Conservation (phyloP, 106 monocot genomes). For the Phalaenopsis aphrodite region DNA sequence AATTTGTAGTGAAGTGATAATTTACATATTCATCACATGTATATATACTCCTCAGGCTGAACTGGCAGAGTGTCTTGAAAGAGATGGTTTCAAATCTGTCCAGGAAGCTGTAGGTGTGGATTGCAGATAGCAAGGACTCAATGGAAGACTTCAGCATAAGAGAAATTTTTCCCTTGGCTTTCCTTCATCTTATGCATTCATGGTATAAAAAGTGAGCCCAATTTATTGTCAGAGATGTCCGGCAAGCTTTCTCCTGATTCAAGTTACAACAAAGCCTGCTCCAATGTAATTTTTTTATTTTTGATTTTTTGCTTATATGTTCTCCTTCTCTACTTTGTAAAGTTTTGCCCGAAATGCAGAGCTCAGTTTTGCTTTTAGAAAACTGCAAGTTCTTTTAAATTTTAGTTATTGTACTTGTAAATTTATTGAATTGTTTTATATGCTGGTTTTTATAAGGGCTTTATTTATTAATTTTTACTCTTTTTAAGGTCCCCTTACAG, state of each 20-base stretch:
- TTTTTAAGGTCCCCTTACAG: no score
- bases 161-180: not conserved
- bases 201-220: not conserved
- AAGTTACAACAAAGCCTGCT: no score
- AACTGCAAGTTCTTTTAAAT: no score
- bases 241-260: not conserved
- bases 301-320: not conserved
- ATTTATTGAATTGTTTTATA: no score
- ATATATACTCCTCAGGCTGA: conserved; percentile 46
- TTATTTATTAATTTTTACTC: no score
- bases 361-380: not conserved
- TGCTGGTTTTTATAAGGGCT: no score
- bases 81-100: conserved; percentile 85
- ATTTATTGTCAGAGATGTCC: conserved; percentile 1
- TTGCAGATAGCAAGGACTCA: conserved; percentile 6
- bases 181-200: not conserved
- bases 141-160: not conserved
- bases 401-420: no score
- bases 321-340: not conserved
- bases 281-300: not conserved
- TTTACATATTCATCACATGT: no score
- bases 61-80: conserved; percentile 73
- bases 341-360: conserved; percentile 2
- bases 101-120: conserved; percentile 92
- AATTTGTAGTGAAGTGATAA: no score